These are phyloP conservation scores for Aspergillus novoparasiticus DNA, from an alignment of 2,329 filamentous ascomycete genomes.

Conservation along the genomic window DNA sequence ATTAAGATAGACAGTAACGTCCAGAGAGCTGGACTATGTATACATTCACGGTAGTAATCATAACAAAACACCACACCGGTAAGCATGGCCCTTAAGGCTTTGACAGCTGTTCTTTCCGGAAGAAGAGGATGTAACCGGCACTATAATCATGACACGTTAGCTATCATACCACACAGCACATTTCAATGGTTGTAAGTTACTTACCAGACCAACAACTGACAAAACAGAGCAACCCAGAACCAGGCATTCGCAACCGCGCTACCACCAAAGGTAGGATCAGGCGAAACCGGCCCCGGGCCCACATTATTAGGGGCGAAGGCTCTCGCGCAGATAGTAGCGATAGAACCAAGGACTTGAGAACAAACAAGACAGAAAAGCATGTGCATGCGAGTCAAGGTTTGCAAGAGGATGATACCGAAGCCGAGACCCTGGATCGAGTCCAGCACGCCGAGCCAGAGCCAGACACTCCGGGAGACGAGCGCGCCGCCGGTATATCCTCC, in stretches of 20 bases:
- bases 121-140: slow-evolving; percentile 3
- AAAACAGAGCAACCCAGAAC: slow-evolving; percentile 63
- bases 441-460: slow-evolving; percentile 69
- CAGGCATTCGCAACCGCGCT: slow-evolving; percentile 52
- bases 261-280: slow-evolving; percentile 58
- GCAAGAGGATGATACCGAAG: slow-evolving; percentile 68
- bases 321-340: slow-evolving; percentile 64
- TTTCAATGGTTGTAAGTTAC: too few species aligned
- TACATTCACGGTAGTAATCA: not conserved
- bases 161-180: accelerated
- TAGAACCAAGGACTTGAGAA: slow-evolving; percentile 64
- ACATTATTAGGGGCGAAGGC: slow-evolving; percentile 63
- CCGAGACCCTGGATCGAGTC: slow-evolving; percentile 68
- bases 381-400: slow-evolving; percentile 67
- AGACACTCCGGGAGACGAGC: slow-evolving; percentile 59
- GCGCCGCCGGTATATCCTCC: slow-evolving; percentile 58
- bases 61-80: not conserved
- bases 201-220: slow-evolving; percentile 63
- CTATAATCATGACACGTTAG: not conserved
- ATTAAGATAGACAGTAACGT: not conserved
- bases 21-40: not conserved
- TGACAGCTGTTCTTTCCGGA: slow-evolving; percentile 4
- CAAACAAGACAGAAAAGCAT: slow-evolving; percentile 62
- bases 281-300: slow-evolving; percentile 65
- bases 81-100: not conserved